Conservation (phyloP, 192 early-diverging fungal genomes). For the Entrophospora sp. region DNA sequence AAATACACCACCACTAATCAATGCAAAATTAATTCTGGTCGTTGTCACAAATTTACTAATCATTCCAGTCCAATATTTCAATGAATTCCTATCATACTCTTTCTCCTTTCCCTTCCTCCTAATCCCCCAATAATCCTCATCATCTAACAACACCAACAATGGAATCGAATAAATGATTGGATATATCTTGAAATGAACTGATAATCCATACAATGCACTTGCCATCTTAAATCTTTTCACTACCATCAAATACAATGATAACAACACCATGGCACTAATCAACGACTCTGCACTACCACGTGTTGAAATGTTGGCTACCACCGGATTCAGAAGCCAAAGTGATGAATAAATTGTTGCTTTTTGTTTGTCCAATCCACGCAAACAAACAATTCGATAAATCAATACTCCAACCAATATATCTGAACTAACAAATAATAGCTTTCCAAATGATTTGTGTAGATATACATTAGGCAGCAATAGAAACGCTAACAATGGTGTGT, state of each 20-base stretch:
- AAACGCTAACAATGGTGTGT: slow-evolving; percentile 92
- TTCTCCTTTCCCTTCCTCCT: slow-evolving; percentile 21
- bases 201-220: slow-evolving; percentile 69
- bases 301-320: slow-evolving; percentile 94
- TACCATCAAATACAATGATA: slow-evolving; percentile 63
- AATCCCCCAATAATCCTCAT: slow-evolving; percentile 23
- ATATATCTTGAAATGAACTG: slow-evolving; percentile 97
- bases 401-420: slow-evolving; percentile 73
- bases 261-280: slow-evolving; percentile 69
- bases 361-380: slow-evolving; percentile 47
- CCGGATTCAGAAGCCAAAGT: slow-evolving; percentile 89
- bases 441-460: slow-evolving; percentile 72
- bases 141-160: slow-evolving; percentile 61
- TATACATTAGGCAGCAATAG: slow-evolving; percentile 77
- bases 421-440: slow-evolving; percentile 79
- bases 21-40: slow-evolving; percentile 51
- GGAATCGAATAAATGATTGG: slow-evolving; percentile 91
- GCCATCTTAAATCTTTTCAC: slow-evolving; percentile 42
- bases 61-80: slow-evolving; percentile 6
- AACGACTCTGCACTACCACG: slow-evolving; percentile 89
- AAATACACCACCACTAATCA: slow-evolving; percentile 55
- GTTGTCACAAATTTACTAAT: slow-evolving; percentile 38
- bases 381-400: slow-evolving; percentile 43
- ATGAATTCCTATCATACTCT: not conserved
- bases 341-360: slow-evolving; percentile 45